These are phyloP conservation scores for Rubroboletus satanas DNA, from an alignment of 768 basidiomycete species.

Conservation along the genomic window DNA sequence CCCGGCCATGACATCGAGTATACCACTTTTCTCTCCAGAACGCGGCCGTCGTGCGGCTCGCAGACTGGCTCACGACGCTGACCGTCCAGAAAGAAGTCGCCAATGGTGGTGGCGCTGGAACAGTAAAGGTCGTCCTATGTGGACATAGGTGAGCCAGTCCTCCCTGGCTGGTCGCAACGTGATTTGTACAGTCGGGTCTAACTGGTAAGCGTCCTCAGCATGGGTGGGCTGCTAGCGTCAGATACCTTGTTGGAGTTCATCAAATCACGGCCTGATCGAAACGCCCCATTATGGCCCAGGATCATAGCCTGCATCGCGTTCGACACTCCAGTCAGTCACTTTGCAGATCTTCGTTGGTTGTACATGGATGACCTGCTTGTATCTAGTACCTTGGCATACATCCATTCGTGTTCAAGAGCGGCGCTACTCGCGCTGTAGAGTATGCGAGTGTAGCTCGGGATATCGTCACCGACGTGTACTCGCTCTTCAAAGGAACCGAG, in stretches of 20 bases:
- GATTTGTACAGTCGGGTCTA: not conserved
- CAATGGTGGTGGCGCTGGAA: slow-evolving; percentile 68
- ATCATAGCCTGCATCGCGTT: slow-evolving; percentile 83
- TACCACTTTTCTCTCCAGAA: slow-evolving; percentile 41
- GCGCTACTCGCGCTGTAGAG: slow-evolving; percentile 67
- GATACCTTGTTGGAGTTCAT: slow-evolving; percentile 77
- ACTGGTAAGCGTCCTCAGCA: slow-evolving; percentile 44
- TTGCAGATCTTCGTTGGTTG: not conserved
- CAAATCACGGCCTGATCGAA: slow-evolving; percentile 57
- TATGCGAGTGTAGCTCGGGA: slow-evolving; percentile 65
- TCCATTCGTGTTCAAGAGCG: slow-evolving; percentile 81
- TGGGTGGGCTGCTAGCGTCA: slow-evolving; percentile 89
- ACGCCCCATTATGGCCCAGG: slow-evolving; percentile 79
- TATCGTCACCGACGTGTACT: slow-evolving; percentile 57
- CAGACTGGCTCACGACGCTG: slow-evolving; percentile 89
- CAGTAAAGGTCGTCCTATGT: slow-evolving; percentile 77
- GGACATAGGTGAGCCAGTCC: slow-evolving; percentile 67
- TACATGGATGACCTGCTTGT: not conserved
- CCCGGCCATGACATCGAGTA: not conserved
- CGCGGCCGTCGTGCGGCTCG: slow-evolving; percentile 78
- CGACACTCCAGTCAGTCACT: slow-evolving; percentile 75
- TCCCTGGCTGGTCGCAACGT: not conserved
- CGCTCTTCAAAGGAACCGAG: slow-evolving; percentile 50
- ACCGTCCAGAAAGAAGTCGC: slow-evolving; percentile 83
- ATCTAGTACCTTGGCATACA: slow-evolving; percentile 82